Percentiles rank a stretch among this genome's conserved stretches.
Evolutionary conservation across 208 protist genomes (phyloP).

Genomic region (Crithidia bombi): DNA sequence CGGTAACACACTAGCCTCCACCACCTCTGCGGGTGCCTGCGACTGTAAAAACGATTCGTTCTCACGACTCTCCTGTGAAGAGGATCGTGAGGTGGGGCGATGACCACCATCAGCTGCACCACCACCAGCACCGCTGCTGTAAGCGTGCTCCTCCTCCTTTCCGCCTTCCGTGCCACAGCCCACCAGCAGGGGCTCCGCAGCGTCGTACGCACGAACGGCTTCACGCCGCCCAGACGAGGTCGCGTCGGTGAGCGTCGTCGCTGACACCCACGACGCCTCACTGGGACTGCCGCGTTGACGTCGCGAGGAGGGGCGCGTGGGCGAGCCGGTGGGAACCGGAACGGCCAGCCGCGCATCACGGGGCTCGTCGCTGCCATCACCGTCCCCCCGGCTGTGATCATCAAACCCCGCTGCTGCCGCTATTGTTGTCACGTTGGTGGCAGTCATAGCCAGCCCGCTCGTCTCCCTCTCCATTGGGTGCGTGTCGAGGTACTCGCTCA

Average conservation of each 20-base stretch:
- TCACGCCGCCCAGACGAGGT: not conserved
- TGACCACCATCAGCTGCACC: not conserved
- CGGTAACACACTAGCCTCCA: conserved; percentile 17
- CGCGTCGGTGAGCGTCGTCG: not conserved
- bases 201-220: not conserved
- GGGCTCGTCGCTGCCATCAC: not conserved
- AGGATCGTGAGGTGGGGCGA: not conserved
- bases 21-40: conserved; percentile 19
- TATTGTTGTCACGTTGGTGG: not conserved
- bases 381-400: not conserved
- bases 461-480: conserved; percentile 17
- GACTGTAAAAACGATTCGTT: conserved; percentile 25
- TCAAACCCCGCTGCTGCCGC: not conserved
- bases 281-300: not conserved
- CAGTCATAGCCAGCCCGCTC: conserved; percentile 4
- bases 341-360: too few species aligned
- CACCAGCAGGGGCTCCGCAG: not conserved
- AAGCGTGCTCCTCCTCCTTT: not conserved
- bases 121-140: not conserved
- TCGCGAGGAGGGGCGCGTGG: not conserved
- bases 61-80: conserved; percentile 11
- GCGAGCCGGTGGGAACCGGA: too few species aligned
- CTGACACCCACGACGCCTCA: conserved; percentile 1
- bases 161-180: not conserved
- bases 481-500: conserved; percentile 22